Evolutionary conservation across 192 early-diverging fungal genomes (phyloP).

Genomic region (Thoreauomyces humboldtii): DNA sequence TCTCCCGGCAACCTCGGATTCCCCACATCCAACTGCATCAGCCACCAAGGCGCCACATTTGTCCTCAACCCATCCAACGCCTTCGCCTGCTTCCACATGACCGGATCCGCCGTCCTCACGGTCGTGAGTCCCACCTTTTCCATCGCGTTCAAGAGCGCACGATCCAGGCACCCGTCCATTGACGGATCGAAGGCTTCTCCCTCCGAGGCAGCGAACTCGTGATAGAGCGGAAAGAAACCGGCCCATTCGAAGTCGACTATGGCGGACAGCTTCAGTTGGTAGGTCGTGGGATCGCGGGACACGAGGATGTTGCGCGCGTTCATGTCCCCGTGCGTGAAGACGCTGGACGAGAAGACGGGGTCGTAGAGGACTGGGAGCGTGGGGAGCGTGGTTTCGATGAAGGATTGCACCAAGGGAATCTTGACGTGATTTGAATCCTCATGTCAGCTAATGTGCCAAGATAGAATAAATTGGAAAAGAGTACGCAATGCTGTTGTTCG

Average conservation of each 20-base stretch:
- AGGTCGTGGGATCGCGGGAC: not conserved
- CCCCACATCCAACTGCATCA: not conserved
- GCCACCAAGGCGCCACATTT: conserved; percentile 4
- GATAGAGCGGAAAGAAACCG: not conserved
- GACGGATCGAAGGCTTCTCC: conserved; percentile 3
- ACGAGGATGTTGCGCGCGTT: conserved; percentile 6
- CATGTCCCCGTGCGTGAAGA: conserved; percentile 1
- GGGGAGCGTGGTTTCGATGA: too few relatives aligned
- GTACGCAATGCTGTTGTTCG: too few relatives aligned
- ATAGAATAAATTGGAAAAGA: too few relatives aligned
- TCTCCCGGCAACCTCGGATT: not conserved
- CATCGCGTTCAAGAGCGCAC: conserved; percentile 1
- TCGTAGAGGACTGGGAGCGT: conserved; percentile 1
- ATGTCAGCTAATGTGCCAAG: too few relatives aligned
- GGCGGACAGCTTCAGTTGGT: not conserved
- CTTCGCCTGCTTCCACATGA: conserved; percentile 3
- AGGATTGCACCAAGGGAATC: too few relatives aligned
- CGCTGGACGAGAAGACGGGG: not conserved
- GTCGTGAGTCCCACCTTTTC: conserved; percentile 5
- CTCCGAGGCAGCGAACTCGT: conserved; percentile 1
- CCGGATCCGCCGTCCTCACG: not conserved
- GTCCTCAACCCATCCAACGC: conserved; percentile 2
- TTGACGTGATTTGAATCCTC: too few relatives aligned
- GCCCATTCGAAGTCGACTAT: conserved; percentile 9
- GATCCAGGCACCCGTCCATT: not conserved